phyloP scores from a whole-genome alignment of 192 early-diverging fungal species.

The Linnemannia zychae region DNA sequence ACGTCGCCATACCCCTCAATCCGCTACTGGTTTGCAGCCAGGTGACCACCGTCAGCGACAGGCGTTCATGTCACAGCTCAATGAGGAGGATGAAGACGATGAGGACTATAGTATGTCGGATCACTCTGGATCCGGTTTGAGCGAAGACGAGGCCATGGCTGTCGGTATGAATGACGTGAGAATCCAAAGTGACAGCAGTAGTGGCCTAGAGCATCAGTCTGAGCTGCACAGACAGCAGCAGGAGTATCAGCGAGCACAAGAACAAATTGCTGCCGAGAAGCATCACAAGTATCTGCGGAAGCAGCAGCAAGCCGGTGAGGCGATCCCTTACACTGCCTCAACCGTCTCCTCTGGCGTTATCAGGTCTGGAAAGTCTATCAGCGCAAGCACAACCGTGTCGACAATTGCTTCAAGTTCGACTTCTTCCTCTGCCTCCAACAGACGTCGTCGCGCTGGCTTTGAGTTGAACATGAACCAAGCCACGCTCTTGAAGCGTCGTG shows the following conservation, averaged over 20 bases:
- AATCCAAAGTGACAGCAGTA: background rate
- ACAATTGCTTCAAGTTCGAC: conserved; percentile 7
- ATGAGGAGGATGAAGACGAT: conserved; percentile 19
- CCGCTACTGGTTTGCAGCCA: background rate
- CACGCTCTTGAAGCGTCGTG: conserved; percentile 54
- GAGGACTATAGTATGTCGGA: background rate
- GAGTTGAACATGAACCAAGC: conserved; percentile 56
- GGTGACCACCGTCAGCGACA: conserved; percentile 12
- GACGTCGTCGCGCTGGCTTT: conserved; percentile 42
- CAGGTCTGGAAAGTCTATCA: conserved; percentile 16
- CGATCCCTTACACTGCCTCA: conserved; percentile 9
- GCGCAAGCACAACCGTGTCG: conserved; percentile 5
- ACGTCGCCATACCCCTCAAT: conserved; percentile 1
- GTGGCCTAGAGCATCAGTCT: background rate
- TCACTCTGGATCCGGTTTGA: conserved; percentile 13
- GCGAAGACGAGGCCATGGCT: conserved; percentile 29
- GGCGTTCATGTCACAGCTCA: conserved; percentile 24
- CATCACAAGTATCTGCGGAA: conserved; percentile 23
- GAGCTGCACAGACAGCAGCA: conserved; percentile 15
- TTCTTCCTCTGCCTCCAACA: conserved; percentile 8
- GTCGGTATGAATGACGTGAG: conserved; percentile 11
- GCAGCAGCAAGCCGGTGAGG: conserved; percentile 32
- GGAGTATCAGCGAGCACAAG: conserved; percentile 44
- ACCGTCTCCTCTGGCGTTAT: background rate
- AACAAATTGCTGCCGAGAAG: conserved; percentile 43